phyloP scores from a whole-genome alignment of 1,284 basidiomycete species.

The Trichosporon coremiiforme region DNA sequence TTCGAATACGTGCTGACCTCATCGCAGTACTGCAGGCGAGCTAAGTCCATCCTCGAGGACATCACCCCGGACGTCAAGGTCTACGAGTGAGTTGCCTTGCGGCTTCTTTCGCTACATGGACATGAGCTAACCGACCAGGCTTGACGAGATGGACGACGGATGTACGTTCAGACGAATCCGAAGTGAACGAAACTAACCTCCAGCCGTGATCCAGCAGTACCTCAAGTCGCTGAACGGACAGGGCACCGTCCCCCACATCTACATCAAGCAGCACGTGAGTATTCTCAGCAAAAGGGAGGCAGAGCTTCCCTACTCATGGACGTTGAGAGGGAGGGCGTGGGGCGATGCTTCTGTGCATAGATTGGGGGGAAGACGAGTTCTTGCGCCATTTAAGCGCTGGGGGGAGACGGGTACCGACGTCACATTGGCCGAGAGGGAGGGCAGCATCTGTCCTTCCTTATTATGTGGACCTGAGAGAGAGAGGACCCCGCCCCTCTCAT shows the following conservation, averaged over 20 bases:
- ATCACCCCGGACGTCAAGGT: conserved; percentile 46
- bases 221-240: conserved; percentile 52
- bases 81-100: conserved; percentile 42
- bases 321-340: neutral
- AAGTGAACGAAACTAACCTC: neutral
- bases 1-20: neutral
- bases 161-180: conserved; percentile 36
- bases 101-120: neutral
- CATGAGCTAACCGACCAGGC: conserved; percentile 36
- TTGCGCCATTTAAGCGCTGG: too few species aligned
- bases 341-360: too few species aligned
- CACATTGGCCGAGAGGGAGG: too few species aligned
- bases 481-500: too few species aligned
- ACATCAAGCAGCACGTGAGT: conserved; percentile 44
- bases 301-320: neutral
- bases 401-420: too few species aligned
- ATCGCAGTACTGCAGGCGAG: conserved; percentile 50
- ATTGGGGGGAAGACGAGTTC: too few species aligned
- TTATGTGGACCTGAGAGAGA: too few species aligned
- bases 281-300: neutral
- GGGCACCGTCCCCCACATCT: conserved; percentile 55
- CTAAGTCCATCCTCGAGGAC: conserved; percentile 46
- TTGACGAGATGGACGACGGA: conserved; percentile 53
- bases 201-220: conserved; percentile 55
- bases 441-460: too few species aligned